Base-by-base conservation (phyloP, 164 flowering plant genomes). In the Berberis vulgaris region DNA sequence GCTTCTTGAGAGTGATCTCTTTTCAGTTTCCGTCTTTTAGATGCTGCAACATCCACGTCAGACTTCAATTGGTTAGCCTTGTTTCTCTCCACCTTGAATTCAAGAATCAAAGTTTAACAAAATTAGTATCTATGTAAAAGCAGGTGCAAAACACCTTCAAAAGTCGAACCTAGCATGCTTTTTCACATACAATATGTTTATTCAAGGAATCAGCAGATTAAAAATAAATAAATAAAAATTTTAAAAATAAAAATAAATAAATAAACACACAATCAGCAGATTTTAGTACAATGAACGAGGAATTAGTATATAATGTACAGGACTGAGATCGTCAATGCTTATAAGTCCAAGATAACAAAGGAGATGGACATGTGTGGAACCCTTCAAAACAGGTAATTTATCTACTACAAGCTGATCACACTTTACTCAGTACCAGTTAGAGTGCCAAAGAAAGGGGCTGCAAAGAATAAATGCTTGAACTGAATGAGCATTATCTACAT, bases 1-100 rank as follows among this genome's bases (percentile, higher is more conserved):
- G 84, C 71, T 69, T 89, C 99, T 5, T 70, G 80, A 0, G 81
- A 71, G 61, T 84, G 89, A 49, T 95, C 99, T 65, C 97, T 80
- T 72, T 89, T 95, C 41, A 91, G 84, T 71, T 89, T 91, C 59
- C 97, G 74, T 69, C 94, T 86, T 81, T 91, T 95, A 4, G 93
- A 79, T 50, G 85, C 93, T 13, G 85, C 89, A 73, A 74, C 75
- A 66, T 95, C 99, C 63, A 77, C 50, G 6, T 95, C 97, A 64
- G 91, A 97, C 78, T 95, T 91, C 69, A 75, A 59, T 43, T 81
- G 73, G 65, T 54, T 85, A 11, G 72, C 72, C 76, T 86, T 91
- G 26, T 92, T 95, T 73, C 92, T 73, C 62, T 84, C 91, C 44
- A 86, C 98, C 65, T 73, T 82, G 97, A 91, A 53, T 60, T 77